Conservation (phyloP, 164 flowering plant species). For the Vitis labrusca region DNA sequence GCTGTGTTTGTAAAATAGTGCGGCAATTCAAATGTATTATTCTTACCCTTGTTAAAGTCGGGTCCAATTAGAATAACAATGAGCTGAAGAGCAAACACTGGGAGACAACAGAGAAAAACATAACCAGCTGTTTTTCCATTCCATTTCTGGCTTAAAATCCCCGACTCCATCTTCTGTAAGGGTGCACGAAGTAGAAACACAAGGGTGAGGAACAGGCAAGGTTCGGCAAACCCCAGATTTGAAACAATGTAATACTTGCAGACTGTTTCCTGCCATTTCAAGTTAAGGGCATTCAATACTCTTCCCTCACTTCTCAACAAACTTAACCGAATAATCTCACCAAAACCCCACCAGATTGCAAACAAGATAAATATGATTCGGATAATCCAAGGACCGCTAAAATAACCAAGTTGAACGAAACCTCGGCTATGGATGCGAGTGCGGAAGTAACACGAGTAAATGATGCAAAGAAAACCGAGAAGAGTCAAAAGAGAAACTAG, state of each 20-base stretch:
- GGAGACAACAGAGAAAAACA: conserved; percentile 69
- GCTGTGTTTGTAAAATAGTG: conserved; percentile 56
- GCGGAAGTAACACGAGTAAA: conserved; percentile 70
- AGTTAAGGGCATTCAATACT: conserved; percentile 39
- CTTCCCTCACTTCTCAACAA: conserved; percentile 57
- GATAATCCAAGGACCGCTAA: conserved; percentile 91
- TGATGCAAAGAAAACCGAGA: conserved; percentile 73
- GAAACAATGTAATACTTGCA: conserved; percentile 90
- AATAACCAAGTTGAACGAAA: conserved; percentile 60
- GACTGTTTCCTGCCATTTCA: conserved; percentile 74
- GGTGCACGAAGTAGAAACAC: conserved; percentile 83
- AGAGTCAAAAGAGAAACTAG: conserved; percentile 67
- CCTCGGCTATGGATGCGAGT: conserved; percentile 50
- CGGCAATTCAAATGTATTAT: conserved; percentile 38
- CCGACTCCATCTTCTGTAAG: conserved; percentile 60
- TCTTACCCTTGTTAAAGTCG: conserved; percentile 29
- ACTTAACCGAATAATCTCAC: conserved; percentile 71
- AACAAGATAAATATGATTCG: conserved; percentile 60
- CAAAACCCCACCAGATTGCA: conserved; percentile 84
- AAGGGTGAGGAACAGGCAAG: conserved; percentile 79
- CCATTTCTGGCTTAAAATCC: conserved; percentile 66
- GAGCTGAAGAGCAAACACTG: conserved; percentile 72
- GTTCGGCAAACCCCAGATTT: conserved; percentile 95
- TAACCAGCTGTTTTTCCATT: conserved; percentile 65
- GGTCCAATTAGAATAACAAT: conserved; percentile 66